Evolutionary conservation across 768 basidiomycete genomes (phyloP).

Genomic region (Dioszegia aurantiaca): DNA sequence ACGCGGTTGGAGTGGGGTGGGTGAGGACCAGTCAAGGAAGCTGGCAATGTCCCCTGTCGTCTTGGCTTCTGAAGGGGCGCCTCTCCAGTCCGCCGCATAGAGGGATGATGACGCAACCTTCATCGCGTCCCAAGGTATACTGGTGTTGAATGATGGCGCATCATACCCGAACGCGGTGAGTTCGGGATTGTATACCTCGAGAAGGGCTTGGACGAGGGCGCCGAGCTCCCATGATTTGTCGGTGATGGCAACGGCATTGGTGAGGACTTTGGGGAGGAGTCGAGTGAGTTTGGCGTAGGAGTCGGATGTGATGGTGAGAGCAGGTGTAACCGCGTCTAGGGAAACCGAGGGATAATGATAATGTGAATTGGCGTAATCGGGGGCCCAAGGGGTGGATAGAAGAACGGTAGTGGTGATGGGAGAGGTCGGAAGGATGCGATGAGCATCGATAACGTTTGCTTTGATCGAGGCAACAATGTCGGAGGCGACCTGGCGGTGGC

Average conservation of each 20-base stretch:
- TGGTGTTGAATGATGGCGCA: neutral
- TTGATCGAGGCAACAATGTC: constrained; percentile 2
- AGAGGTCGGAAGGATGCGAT: neutral
- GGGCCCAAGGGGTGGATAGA: neutral
- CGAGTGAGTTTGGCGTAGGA: constrained; percentile 16
- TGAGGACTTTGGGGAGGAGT: constrained; percentile 16
- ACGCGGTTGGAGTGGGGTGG: constrained; percentile 3
- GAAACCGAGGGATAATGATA: constrained; percentile 12
- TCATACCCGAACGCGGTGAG: constrained; percentile 19
- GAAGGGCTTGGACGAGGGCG: constrained; percentile 12
- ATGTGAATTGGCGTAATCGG: neutral
- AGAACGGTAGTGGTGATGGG: neutral
- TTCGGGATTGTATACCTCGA: constrained; percentile 19
- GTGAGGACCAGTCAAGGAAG: constrained; percentile 17
- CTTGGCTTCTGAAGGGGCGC: constrained; percentile 8
- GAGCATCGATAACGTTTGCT: constrained; percentile 9
- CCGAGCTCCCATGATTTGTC: constrained; percentile 30
- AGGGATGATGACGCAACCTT: constrained; percentile 11
- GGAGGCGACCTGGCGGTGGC: neutral
- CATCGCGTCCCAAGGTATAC: constrained; percentile 19
- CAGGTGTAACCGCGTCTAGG: constrained; percentile 9
- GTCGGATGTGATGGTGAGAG: constrained; percentile 13
- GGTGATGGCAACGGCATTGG: constrained; percentile 17
- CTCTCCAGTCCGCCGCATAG: constrained; percentile 18
- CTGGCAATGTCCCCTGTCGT: constrained; percentile 1